A percentile compares a stretch with the other conserved stretches of the same genome.
phyloP scores from a whole-genome alignment of 805 yeast genomes.

The Tetrapisispora nanseiensis region DNA sequence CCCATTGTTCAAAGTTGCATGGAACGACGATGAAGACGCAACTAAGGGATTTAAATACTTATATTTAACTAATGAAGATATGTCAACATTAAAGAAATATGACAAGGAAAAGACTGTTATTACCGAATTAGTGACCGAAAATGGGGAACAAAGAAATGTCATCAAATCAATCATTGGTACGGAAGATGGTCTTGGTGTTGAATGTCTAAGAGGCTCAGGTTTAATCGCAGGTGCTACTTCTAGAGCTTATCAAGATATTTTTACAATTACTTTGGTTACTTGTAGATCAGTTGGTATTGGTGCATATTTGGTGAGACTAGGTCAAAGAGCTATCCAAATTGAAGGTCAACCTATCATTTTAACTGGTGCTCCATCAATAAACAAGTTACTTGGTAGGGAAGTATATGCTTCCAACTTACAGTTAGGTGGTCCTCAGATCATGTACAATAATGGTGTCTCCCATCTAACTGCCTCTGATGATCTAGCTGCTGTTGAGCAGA shows the following conservation, averaged over 20 bases:
- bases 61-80: constrained; percentile 65
- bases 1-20: constrained; percentile 81
- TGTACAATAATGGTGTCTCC: constrained; percentile 97
- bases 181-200: constrained; percentile 97
- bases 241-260: constrained; percentile 93
- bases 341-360: constrained; percentile 98
- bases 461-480: constrained; percentile 96
- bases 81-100: constrained; percentile 43
- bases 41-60: constrained; percentile 84
- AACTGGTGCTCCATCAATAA: constrained; percentile 98
- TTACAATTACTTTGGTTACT: constrained; percentile 96
- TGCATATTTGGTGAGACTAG: constrained; percentile 94
- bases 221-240: constrained; percentile 98
- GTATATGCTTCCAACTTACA: constrained; percentile 95
- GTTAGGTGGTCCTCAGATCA: constrained; percentile 97
- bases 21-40: constrained; percentile 73
- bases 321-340: constrained; percentile 97
- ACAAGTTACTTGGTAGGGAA: constrained; percentile 92
- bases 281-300: constrained; percentile 99
- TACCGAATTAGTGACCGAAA: constrained; percentile 72
- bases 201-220: constrained; percentile 96
- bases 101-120: constrained; percentile 54
- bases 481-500: constrained; percentile 89
- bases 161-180: constrained; percentile 84
- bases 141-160: constrained; percentile 73